Conservation (phyloP, 2,329 filamentous ascomycete genomes). For the Trichoderma aggressivum region DNA sequence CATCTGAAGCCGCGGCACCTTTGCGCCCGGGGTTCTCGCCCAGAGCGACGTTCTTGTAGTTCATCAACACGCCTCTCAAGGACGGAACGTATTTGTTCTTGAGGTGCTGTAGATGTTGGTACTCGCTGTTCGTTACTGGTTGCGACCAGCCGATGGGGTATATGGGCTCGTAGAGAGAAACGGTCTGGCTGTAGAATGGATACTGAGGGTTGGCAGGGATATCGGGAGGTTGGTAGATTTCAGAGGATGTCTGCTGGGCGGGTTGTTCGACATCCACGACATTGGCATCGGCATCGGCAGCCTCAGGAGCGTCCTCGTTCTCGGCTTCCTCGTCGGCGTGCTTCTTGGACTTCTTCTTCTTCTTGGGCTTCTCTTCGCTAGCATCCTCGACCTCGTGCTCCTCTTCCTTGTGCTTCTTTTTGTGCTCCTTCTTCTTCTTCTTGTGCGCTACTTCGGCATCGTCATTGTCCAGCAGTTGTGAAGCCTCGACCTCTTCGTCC, state of each 20-base stretch:
- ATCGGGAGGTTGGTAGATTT: constrained; percentile 38
- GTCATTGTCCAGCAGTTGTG: constrained; percentile 23
- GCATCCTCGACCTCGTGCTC: constrained; percentile 7
- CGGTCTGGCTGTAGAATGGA: constrained; percentile 74
- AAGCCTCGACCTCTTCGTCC: constrained; percentile 19
- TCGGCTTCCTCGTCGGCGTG: constrained; percentile 30
- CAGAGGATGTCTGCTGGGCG: constrained; percentile 28
- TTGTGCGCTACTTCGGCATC: constrained; percentile 36
- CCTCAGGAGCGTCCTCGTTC: constrained; percentile 15
- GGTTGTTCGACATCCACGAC: constrained; percentile 38
- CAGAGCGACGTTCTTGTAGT: constrained; percentile 66
- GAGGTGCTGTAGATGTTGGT: constrained; percentile 71
- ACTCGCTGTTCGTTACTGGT: constrained; percentile 66
- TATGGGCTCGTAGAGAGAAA: constrained; percentile 76
- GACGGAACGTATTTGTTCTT: constrained; percentile 73
- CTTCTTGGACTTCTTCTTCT: constrained; percentile 32
- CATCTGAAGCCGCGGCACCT: constrained; percentile 46
- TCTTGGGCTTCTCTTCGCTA: constrained; percentile 32
- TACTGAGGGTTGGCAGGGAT: constrained; percentile 47
- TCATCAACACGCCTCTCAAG: constrained; percentile 70
- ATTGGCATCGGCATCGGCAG: constrained; percentile 23
- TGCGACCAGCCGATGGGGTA: constrained; percentile 67
- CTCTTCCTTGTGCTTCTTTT: constrained; percentile 32
- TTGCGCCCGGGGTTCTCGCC: constrained; percentile 55
- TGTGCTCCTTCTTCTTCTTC: constrained; percentile 28